phyloP scores from a whole-genome alignment of 2,329 filamentous ascomycete genomes.

The Pestalotiopsis sp. region DNA sequence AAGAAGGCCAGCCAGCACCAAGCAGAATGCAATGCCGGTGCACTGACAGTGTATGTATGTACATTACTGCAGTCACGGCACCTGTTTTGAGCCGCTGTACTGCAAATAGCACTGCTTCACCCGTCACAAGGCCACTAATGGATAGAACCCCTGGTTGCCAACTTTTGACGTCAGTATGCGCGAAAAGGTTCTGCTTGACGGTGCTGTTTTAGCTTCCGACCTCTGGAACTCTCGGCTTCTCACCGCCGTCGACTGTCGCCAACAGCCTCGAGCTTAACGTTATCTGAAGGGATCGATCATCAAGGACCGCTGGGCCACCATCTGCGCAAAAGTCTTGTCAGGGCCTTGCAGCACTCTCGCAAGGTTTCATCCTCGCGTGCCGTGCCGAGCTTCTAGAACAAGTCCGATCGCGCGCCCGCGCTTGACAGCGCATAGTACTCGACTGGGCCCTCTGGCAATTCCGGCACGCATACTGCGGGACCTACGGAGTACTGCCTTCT shows the following conservation, averaged over 20 bases:
- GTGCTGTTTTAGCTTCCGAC: not conserved
- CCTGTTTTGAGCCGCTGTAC: conserved; percentile 4
- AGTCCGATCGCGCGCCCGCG: not conserved
- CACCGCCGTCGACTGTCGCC: not conserved
- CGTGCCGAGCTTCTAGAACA: conserved; percentile 4
- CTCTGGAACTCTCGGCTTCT: not conserved
- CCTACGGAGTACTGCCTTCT: not conserved
- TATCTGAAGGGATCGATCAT: not conserved
- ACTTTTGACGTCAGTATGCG: conserved; percentile 10
- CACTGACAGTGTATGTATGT: not conserved
- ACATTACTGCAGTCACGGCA: not conserved
- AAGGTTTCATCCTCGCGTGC: not conserved
- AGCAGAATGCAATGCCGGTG: too few species aligned
- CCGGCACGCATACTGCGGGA: not conserved
- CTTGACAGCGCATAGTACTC: not conserved
- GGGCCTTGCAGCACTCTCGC: not conserved
- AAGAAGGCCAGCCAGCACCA: too few species aligned
- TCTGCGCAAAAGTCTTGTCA: not conserved
- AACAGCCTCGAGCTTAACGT: not conserved
- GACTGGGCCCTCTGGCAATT: not conserved
- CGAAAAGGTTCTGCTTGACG: conserved; percentile 3
- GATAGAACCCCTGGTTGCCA: not conserved
- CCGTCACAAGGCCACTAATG: not conserved
- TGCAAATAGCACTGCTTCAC: not conserved
- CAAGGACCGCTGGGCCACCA: not conserved